Percentiles rank a stretch among this genome's conserved stretches.
Evolutionary conservation across 1,284 basidiomycete species (phyloP).

Genomic region (Austroboletus novae-zelandiae): DNA sequence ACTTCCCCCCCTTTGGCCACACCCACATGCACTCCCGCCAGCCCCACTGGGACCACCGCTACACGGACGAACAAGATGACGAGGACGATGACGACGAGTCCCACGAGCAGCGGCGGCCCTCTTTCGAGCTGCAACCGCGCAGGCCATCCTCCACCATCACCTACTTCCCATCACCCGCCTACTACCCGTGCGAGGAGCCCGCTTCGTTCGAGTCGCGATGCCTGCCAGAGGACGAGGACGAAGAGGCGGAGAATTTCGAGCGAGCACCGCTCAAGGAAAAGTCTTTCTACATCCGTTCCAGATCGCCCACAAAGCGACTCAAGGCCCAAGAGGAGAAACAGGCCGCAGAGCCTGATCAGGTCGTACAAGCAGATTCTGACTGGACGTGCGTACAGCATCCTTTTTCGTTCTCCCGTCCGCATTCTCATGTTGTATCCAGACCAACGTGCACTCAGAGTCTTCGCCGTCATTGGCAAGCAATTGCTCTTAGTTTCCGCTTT

Average conservation of each 20-base stretch:
- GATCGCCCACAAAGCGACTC: conserved; percentile 20
- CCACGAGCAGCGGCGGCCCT: conserved; percentile 11
- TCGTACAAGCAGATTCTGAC: conserved; percentile 31
- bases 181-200: conserved; percentile 32
- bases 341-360: conserved; percentile 7
- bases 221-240: conserved; percentile 28
- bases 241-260: conserved; percentile 26
- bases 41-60: conserved; percentile 20
- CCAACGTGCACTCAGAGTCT: conserved; percentile 57
- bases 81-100: conserved; percentile 29
- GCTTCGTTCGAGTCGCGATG: conserved; percentile 34
- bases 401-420: neutral
- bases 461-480: conserved; percentile 56
- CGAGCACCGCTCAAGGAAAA: conserved; percentile 30
- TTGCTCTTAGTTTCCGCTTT: conserved; percentile 52
- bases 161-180: conserved; percentile 20
- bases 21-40: conserved; percentile 23
- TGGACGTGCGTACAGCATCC: conserved; percentile 36
- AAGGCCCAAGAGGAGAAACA: conserved; percentile 31
- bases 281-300: conserved; percentile 12
- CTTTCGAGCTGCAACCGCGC: conserved; percentile 21
- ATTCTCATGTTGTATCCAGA: conserved; percentile 21
- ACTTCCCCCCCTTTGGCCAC: conserved; percentile 47
- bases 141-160: conserved; percentile 23
- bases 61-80: conserved; percentile 32